phyloP scores from a whole-genome alignment of 305 asterid species.

The Plantago lanceolata region DNA sequence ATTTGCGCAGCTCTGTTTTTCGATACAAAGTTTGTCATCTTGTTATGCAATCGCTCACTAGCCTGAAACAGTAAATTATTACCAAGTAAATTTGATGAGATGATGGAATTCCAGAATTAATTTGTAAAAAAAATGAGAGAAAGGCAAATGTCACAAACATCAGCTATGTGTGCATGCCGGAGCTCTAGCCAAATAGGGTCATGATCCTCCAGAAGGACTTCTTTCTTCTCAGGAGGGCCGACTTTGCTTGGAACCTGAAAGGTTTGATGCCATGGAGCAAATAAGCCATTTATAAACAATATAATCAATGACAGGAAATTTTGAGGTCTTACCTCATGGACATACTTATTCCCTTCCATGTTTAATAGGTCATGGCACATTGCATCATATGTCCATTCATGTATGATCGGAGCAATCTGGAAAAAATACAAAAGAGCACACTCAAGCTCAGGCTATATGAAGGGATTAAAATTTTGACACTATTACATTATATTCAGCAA shows the following conservation, averaged over 20 bases:
- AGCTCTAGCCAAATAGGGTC: conserved; percentile 99
- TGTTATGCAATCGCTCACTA: conserved; percentile 83
- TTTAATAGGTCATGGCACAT: conserved; percentile 94
- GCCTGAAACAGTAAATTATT: conserved; percentile 60
- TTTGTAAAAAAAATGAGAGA: conserved; percentile 11
- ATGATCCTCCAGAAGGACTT: conserved; percentile 96
- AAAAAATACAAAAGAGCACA: conserved; percentile 21
- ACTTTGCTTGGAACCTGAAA: conserved; percentile 83
- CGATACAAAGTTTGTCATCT: conserved; percentile 89
- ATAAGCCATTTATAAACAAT: conserved; percentile 17
- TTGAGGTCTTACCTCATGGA: conserved; percentile 67
- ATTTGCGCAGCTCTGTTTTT: conserved; percentile 98
- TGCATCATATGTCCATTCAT: conserved; percentile 99
- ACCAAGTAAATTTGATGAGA: conserved; percentile 24
- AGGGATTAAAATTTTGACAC: neutral
- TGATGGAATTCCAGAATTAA: conserved; percentile 14
- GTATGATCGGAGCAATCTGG: conserved; percentile 95
- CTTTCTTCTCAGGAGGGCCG: conserved; percentile 83
- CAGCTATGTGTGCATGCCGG: conserved; percentile 97
- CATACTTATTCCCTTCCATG: conserved; percentile 97
- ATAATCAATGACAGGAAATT: conserved; percentile 13
- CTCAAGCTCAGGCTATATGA: conserved; percentile 1
- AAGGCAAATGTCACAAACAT: conserved; percentile 52
- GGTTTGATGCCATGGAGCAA: conserved; percentile 26
- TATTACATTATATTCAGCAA: conserved; percentile 10